phyloP scores from a whole-genome alignment of 2,329 filamentous ascomycete species.

The Trichothecium roseum region DNA sequence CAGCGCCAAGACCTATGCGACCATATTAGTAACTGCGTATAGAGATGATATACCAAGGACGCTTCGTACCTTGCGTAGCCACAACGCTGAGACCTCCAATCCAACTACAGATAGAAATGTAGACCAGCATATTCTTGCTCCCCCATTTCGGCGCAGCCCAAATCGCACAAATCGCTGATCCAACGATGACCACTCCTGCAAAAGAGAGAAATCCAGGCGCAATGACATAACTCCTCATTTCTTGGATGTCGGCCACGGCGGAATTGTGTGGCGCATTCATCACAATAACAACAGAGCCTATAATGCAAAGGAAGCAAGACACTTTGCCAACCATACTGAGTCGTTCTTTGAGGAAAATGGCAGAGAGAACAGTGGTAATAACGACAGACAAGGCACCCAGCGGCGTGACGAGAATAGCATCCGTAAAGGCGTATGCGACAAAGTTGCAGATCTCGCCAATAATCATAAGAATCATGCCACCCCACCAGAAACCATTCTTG shows the following conservation, averaged over 20 bases:
- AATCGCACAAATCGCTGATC: constrained; percentile 59
- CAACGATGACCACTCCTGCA: constrained; percentile 71
- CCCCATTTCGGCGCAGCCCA: constrained; percentile 83
- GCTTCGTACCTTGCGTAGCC: constrained; percentile 81
- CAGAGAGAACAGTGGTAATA: constrained; percentile 79
- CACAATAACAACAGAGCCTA: constrained; percentile 88
- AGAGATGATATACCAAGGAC: too few species aligned
- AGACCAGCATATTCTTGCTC: constrained; percentile 96
- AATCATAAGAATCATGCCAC: constrained; percentile 94
- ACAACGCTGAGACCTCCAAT: constrained; percentile 92
- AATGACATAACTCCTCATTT: constrained; percentile 84
- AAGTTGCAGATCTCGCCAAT: constrained; percentile 95
- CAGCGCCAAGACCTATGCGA: constrained; percentile 58
- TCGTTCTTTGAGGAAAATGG: constrained; percentile 91
- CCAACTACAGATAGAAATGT: constrained; percentile 91
- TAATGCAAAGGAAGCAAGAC: constrained; percentile 87
- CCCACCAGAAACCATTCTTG: constrained; percentile 93
- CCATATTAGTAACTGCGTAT: too few species aligned
- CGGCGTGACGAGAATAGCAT: constrained; percentile 90
- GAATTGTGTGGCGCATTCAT: constrained; percentile 85
- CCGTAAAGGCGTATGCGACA: constrained; percentile 91
- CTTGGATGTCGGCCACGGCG: constrained; percentile 76
- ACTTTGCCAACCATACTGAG: constrained; percentile 94
- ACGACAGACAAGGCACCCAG: constrained; percentile 88
- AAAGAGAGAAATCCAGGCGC: constrained; percentile 79